Evolutionary conservation across 2,329 filamentous ascomycete genomes (phyloP).

Genomic region (Diaporthe citrichinensis): DNA sequence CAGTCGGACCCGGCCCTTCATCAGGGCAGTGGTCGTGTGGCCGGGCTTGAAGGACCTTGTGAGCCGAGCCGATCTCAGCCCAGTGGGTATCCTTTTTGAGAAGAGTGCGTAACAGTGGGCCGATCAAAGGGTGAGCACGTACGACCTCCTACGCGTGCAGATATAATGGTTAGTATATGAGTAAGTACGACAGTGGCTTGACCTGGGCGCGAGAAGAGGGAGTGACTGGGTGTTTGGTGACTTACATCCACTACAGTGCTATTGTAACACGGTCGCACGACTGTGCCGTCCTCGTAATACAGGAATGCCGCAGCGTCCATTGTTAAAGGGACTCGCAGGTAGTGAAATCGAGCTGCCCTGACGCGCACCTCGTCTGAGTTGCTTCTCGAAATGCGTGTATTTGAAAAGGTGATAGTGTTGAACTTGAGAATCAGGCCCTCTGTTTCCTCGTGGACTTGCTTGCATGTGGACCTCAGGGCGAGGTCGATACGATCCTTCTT

Average conservation of each 20-base stretch:
- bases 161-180: background rate
- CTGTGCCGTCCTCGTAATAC: background rate
- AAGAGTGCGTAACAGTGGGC: background rate
- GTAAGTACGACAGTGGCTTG: background rate
- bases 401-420: background rate
- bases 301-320: slow-evolving; percentile 7
- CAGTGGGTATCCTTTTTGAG: background rate
- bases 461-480: background rate
- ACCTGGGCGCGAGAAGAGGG: background rate
- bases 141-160: background rate
- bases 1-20: background rate
- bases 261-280: background rate
- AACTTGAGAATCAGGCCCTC: slow-evolving; percentile 2
- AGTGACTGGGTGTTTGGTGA: background rate
- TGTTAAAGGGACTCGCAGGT: background rate
- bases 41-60: slow-evolving; percentile 14
- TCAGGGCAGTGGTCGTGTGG: background rate
- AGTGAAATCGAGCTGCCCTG: slow-evolving; percentile 17
- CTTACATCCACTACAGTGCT: background rate
- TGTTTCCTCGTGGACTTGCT: background rate
- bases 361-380: background rate
- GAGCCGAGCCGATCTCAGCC: background rate
- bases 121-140: background rate
- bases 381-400: background rate
- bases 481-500: background rate